Percentiles rank a stretch among this genome's conserved stretches.
Evolutionary conservation across 176 grass and related monocot genomes (phyloP).

Genomic region (Pharus latifolius): DNA sequence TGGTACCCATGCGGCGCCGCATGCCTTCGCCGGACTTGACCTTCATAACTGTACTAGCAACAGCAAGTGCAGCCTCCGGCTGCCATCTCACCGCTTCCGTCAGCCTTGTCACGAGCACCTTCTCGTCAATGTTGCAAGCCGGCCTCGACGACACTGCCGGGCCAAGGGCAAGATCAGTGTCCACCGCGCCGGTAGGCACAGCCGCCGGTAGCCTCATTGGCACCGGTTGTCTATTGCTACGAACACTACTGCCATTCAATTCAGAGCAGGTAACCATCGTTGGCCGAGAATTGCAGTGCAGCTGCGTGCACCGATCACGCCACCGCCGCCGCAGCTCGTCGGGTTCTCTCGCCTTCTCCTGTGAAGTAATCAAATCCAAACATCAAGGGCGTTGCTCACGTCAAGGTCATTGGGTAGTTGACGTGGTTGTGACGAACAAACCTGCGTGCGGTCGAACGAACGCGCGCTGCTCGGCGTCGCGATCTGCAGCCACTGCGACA

Average conservation of each 20-base stretch:
- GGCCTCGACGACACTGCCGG: background rate
- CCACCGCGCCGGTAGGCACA: conserved; percentile 7
- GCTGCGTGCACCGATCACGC: conserved; percentile 37
- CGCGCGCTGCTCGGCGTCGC: conserved; percentile 27
- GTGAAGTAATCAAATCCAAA: background rate
- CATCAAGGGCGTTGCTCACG: background rate
- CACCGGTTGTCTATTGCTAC: conserved; percentile 11
- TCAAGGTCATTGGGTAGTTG: background rate
- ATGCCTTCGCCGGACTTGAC: conserved; percentile 7
- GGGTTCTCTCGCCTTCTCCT: conserved; percentile 33
- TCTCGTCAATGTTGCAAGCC: background rate
- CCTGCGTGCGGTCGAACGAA: conserved; percentile 20
- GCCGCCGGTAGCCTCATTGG: background rate
- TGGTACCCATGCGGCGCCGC: conserved; percentile 3
- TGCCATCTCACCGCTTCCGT: conserved; percentile 54
- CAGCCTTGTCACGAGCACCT: conserved; percentile 42
- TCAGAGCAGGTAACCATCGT: conserved; percentile 20
- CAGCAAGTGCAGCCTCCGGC: conserved; percentile 38
- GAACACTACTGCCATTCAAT: conserved; percentile 26
- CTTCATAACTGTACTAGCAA: conserved; percentile 29
- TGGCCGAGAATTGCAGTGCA: conserved; percentile 14
- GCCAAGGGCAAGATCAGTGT: conserved; percentile 50
- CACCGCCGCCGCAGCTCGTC: conserved; percentile 45
- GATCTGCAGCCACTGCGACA: conserved; percentile 59
- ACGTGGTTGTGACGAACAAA: background rate